Percentiles rank a stretch among this genome's conserved stretches.
phyloP scores from a whole-genome alignment of 345 rosid species.

The Leavenworthia alabamica region DNA sequence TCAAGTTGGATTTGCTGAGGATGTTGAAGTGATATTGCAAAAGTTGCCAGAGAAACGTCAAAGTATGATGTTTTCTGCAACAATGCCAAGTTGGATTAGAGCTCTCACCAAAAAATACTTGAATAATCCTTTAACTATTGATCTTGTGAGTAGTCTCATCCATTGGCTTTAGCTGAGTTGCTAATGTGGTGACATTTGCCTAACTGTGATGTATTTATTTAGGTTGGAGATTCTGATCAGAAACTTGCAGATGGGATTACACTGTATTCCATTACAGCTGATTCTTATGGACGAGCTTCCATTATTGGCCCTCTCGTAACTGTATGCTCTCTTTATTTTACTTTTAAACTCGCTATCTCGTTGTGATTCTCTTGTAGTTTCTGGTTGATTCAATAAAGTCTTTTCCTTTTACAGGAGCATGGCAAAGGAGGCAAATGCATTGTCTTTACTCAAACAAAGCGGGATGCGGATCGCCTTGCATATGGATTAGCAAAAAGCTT shows the following conservation, averaged over 20 bases:
- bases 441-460: constrained; percentile 89
- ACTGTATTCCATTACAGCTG: constrained; percentile 63
- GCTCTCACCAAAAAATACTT: constrained; percentile 64
- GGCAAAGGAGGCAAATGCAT: constrained; percentile 85
- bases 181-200: neutral
- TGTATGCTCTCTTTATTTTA: constrained; percentile 39
- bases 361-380: neutral
- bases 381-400: neutral
- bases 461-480: constrained; percentile 88
- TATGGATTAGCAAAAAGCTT: constrained; percentile 57
- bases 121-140: constrained; percentile 69
- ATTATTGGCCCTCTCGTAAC: constrained; percentile 75
- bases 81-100: constrained; percentile 89
- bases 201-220: neutral
- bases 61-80: constrained; percentile 92
- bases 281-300: constrained; percentile 52
- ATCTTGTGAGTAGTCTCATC: constrained; percentile 59
- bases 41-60: constrained; percentile 72
- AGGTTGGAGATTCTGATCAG: constrained; percentile 97
- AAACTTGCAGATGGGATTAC: constrained; percentile 95
- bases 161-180: neutral
- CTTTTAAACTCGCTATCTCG: neutral
- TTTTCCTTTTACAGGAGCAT: constrained; percentile 27
- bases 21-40: constrained; percentile 66
- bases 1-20: constrained; percentile 91